Evolutionary conservation across 2,329 filamentous ascomycete species (phyloP), one percentile per base, ranked within the genome.

Genomic region (Colletotrichum plurivorum): DNA sequence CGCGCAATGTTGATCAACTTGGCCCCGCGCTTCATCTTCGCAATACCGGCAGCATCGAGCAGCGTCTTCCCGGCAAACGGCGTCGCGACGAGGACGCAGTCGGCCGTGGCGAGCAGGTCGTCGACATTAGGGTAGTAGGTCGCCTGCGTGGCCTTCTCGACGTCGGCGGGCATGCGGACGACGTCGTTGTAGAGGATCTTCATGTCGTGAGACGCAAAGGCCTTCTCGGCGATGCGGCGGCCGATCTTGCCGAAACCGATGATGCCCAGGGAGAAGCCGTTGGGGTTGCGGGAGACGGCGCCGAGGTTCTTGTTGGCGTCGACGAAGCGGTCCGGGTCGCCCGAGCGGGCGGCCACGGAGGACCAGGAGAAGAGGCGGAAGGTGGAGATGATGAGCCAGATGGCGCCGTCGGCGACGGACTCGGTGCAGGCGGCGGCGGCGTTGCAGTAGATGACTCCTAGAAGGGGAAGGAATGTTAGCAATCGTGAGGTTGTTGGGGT

Each of bases 1-100:
- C 91, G 86, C 1, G 92, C 92, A 2, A 92, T 93, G 77, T 93
- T 94, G 71, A 93, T 85, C 20, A 94, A 84, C 3, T 92, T 85
- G 3, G 92, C 87, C 7, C 90, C 90, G 27, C 31, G 46, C 46
- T 93, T 94, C 92, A 93, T 94, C 77, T 88, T 88, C 46, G 82
- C 82, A 72, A 94, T 90, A 73, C 93, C 88, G 3, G 81, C 75
- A 18, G 84, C 88, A 49, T 86, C 87, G 74, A 93, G 91, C 73
- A 92, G 90, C 74, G 87, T 83, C 77, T 90, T 89, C 75, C 92
- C 92, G 72, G 93, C 80, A 20, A 90, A 90, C 51, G 93, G 77
- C 75, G 93, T 92, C 77, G 93, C 79, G 73, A 88, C 90, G 58
- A 93, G 76, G 20, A 93, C 88, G 16, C 66, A 69, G 80, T 93